phyloP scores from a whole-genome alignment of 257 asterid genomes.

The Capsicum chinense region DNA sequence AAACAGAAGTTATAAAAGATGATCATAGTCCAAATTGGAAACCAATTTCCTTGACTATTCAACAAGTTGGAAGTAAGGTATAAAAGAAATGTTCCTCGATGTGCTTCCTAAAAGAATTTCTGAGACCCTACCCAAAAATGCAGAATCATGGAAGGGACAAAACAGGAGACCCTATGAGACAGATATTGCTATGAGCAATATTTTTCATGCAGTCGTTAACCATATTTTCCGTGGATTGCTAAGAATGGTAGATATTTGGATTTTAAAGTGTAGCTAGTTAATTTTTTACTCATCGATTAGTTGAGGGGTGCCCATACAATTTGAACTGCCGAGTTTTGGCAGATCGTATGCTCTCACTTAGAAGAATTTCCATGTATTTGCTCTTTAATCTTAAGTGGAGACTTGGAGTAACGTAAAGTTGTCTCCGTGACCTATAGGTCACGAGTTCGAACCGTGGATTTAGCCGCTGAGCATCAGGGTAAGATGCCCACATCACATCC shows the following conservation, averaged over 20 bases:
- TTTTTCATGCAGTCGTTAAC: neutral
- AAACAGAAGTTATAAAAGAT: conserved; percentile 92
- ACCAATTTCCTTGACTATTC: conserved; percentile 68
- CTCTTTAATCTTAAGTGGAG: neutral
- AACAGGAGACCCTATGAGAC: conserved; percentile 12
- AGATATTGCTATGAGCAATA: neutral
- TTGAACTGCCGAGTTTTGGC: neutral
- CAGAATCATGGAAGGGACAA: neutral
- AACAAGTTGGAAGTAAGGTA: conserved; percentile 99
- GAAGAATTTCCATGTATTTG: neutral
- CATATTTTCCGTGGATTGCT: conserved; percentile 23
- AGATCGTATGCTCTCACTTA: neutral
- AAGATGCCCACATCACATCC: neutral
- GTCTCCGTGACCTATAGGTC: neutral
- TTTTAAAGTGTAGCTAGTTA: conserved; percentile 6
- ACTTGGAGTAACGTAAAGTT: neutral
- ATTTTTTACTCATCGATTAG: neutral
- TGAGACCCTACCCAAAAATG: conserved; percentile 15
- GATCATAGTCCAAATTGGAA: conserved; percentile 88
- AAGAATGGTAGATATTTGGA: neutral
- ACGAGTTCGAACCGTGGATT: neutral
- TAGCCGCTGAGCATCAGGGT: neutral
- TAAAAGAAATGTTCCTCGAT: conserved; percentile 26
- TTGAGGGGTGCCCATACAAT: neutral
- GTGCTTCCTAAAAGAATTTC: conserved; percentile 14